Evolutionary conservation across 164 flowering plant species (phyloP), one percentile per base, ranked within the genome.

Genomic region (Aristolochia fimbriata): DNA sequence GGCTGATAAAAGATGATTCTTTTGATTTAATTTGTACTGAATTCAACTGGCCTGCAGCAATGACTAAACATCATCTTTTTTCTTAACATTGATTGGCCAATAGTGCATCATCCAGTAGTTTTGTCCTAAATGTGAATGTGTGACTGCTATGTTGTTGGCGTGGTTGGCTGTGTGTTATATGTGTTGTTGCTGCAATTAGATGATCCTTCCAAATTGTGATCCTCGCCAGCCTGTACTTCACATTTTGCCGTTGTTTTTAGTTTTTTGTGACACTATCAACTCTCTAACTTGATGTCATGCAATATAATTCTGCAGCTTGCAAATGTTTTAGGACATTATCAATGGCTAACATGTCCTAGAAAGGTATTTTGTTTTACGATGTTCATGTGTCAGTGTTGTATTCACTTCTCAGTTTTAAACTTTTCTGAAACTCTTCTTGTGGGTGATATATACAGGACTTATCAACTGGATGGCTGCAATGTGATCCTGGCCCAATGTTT

Each of bases 271-370:
- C n/a, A n/a, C n/a, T n/a, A n/a, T n/a, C n/a, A n/a, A 27, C 15
- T 56, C 6, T 56, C 27, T 56, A 17, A 15, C 4, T 17, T 17
- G 52, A 20, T 49, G 52, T 0, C 52, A 5, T 20, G 22, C 16
- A 49, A 49, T 55, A 0, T 52, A 33, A 22, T 61, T 62, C 16
- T 86, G 81, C 85, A 93, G 98, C 78, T 93, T 51, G 97, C 99
- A 62, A 77, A 86, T 73, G 30, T 90, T 58, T 50, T 93, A 77
- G 97, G 99, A 49, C 86, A 76, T 66, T 90, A 72, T 67, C 89
- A 73, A 70, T 93, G 97, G 99, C 73, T 90, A 33, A 93, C 99
- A 55, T 93, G 97, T 68, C 97, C 99, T 24, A 81, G 97, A 62
- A 88, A 80, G 94, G 97, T 84, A 77, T 69, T 11, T 57, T 17